phyloP scores from a whole-genome alignment of 1,139 yeast genomes.

The Chernovozyma aurita region DNA sequence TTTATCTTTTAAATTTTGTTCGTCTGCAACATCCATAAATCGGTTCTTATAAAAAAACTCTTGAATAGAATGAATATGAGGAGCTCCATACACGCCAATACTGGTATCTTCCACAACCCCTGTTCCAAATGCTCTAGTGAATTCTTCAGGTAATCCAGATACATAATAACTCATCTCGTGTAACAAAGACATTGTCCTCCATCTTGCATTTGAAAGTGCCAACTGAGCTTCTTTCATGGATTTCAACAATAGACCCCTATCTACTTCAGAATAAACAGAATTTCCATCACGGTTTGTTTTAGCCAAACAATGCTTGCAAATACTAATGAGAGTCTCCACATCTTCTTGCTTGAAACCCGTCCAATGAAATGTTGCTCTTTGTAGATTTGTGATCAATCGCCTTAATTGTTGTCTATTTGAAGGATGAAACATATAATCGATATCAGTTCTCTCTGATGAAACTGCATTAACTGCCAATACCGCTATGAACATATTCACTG shows the following conservation, averaged over 20 bases:
- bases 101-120: constrained; percentile 7
- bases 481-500: constrained; percentile 60
- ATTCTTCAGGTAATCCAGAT: constrained; percentile 35
- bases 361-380: constrained; percentile 70
- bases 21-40: constrained; percentile 28
- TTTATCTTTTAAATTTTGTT: constrained; percentile 21
- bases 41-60: constrained; percentile 52
- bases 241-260: constrained; percentile 31
- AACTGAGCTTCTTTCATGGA: constrained; percentile 41
- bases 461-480: constrained; percentile 71
- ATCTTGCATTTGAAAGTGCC: constrained; percentile 48
- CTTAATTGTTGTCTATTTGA: constrained; percentile 50
- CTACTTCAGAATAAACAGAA: constrained; percentile 29
- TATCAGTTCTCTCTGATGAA: constrained; percentile 61
- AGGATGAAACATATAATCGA: constrained; percentile 69
- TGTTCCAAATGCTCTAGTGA: constrained; percentile 34
- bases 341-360: constrained; percentile 62
- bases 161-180: constrained; percentile 65
- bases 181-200: constrained; percentile 52
- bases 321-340: constrained; percentile 45
- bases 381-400: constrained; percentile 55
- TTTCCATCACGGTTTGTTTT: constrained; percentile 23
- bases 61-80: constrained; percentile 51
- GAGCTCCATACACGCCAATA: constrained; percentile 52
- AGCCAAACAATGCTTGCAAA: constrained; percentile 44